A percentile compares a stretch with the other conserved stretches of the same genome.
phyloP scores from a whole-genome alignment of 2,329 filamentous ascomycete species.

The Fusarium sp. region DNA sequence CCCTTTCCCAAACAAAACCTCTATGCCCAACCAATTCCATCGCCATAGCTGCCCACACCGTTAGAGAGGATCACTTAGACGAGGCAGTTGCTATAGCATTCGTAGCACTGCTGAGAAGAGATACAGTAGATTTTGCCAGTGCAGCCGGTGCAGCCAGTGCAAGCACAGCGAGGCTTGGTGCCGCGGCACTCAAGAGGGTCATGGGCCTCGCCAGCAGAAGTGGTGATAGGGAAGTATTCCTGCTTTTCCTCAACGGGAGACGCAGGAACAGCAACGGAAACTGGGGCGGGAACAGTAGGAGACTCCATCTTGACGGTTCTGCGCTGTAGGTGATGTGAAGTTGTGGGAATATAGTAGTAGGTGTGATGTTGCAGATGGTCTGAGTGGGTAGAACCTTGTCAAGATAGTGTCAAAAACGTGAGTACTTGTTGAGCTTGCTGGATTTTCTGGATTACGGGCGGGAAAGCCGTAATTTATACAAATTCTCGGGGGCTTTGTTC shows the following conservation, averaged over 20 bases:
- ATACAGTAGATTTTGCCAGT: slow-evolving; percentile 7
- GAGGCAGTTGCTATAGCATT: slow-evolving; percentile 9
- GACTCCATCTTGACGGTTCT: neutral
- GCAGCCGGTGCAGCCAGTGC: slow-evolving; percentile 2
- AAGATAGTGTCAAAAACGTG: neutral
- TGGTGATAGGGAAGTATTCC: fast-evolving
- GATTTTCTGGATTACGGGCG: neutral
- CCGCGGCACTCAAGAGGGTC: neutral
- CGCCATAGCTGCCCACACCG: too few relatives aligned
- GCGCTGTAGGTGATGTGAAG: too few relatives aligned
- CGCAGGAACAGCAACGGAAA: fast-evolving
- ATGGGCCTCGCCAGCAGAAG: fast-evolving
- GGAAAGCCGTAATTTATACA: neutral
- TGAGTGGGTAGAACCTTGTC: neutral
- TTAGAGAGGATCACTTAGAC: neutral
- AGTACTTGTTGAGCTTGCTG: neutral
- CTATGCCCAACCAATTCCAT: neutral
- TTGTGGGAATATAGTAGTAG: neutral
- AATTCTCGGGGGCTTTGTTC: neutral
- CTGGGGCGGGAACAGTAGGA: fast-evolving
- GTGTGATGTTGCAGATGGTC: neutral
- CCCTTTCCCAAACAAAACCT: too few relatives aligned
- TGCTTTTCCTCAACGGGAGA: neutral
- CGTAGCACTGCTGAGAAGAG: slow-evolving; percentile 10
- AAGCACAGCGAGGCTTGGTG: neutral